A percentile compares a stretch with the other conserved stretches of the same genome.
phyloP scores from a whole-genome alignment of 192 early-diverging fungal species.

The Linderina pennispora region DNA sequence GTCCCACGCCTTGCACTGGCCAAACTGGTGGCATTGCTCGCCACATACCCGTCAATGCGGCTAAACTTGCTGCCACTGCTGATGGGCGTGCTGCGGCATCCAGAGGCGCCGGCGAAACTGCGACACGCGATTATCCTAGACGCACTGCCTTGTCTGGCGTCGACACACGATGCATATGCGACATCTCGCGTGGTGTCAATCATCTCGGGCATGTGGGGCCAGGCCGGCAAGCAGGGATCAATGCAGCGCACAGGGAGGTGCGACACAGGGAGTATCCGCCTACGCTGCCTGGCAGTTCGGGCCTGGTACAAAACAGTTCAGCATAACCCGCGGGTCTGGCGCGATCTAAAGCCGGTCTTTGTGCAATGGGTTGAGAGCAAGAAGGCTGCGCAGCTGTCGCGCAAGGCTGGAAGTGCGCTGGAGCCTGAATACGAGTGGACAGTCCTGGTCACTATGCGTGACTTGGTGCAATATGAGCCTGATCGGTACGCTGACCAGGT shows the following conservation, averaged over 20 bases:
- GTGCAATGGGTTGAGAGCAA: constrained; percentile 19
- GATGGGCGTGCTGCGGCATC: constrained; percentile 7
- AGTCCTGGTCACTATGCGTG: constrained; percentile 17
- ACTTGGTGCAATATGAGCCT: constrained; percentile 11
- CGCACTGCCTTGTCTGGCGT: constrained; percentile 10
- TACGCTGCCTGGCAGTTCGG: constrained; percentile 21
- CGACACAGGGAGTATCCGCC: too few relatives aligned
- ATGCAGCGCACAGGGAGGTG: too few relatives aligned
- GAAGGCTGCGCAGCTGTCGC: constrained; percentile 8
- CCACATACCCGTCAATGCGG: constrained; percentile 2
- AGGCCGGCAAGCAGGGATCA: not conserved
- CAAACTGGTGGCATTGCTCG: not conserved
- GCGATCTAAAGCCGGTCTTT: constrained; percentile 15
- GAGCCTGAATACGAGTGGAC: constrained; percentile 28
- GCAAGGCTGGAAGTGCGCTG: not conserved
- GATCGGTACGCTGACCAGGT: constrained; percentile 26
- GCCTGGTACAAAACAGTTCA: constrained; percentile 16
- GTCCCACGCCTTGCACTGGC: constrained; percentile 5
- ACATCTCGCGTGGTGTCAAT: constrained; percentile 22
- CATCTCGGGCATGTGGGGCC: constrained; percentile 11
- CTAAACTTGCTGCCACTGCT: constrained; percentile 18
- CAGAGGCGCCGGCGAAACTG: constrained; percentile 6
- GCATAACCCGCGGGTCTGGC: constrained; percentile 28
- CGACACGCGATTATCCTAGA: constrained; percentile 5
- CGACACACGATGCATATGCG: constrained; percentile 15